These are phyloP conservation scores for Neltuma alba DNA, from an alignment of 306 rosid species.

Conservation along the genomic window DNA sequence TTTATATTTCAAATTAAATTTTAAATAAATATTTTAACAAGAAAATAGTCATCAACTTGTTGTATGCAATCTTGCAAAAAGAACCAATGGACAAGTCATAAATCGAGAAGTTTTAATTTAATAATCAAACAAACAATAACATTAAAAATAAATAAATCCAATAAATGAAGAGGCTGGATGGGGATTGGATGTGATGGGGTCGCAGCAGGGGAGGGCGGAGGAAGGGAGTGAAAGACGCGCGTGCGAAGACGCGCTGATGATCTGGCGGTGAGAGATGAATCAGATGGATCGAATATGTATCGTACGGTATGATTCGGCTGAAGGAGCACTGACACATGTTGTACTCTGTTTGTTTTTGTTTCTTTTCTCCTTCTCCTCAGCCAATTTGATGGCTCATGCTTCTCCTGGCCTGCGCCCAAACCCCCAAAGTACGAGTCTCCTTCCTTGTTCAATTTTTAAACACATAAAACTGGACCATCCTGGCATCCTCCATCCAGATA, in stretches of 20 bases:
- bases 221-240: neutral
- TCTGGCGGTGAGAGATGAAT: neutral
- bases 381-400: constrained; percentile 11
- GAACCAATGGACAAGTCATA: no score
- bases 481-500: no score
- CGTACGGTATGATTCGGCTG: constrained; percentile 12
- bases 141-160: no score
- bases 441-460: neutral
- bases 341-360: constrained; percentile 17
- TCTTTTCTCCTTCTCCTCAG: neutral
- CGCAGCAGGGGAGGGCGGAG: neutral
- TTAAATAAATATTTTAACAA: no score
- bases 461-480: no score
- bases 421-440: no score
- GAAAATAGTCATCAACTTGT: no score
- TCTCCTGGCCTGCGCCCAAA: neutral
- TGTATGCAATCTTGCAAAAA: no score
- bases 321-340: constrained; percentile 11
- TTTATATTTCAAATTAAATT: no score
- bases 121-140: neutral
- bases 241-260: neutral
- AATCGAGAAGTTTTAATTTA: no score
- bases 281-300: neutral
- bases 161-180: neutral
- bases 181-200: neutral